Evolutionary conservation across 495 filamentous ascomycete species (phyloP).

Genomic region (Oleoguttula mirabilis): DNA sequence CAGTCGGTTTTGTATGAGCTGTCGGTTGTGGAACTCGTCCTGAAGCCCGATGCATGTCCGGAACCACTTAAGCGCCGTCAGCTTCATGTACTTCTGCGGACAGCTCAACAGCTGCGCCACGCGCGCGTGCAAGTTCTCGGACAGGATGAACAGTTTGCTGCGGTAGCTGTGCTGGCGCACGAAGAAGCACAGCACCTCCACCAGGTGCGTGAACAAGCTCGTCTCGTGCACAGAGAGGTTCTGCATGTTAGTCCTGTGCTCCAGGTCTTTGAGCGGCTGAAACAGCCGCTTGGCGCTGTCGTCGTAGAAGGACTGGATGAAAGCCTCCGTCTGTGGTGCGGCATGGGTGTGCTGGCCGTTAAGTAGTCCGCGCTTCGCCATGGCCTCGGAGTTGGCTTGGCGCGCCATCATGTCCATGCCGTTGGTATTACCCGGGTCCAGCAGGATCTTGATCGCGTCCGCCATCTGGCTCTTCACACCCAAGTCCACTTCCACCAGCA

Average conservation of each 20-base stretch:
- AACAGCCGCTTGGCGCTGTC: constrained; percentile 78
- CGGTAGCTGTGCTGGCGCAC: constrained; percentile 77
- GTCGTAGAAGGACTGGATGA: constrained; percentile 83
- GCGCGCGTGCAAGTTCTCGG: constrained; percentile 63
- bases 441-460: constrained; percentile 85
- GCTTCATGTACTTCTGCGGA: constrained; percentile 85
- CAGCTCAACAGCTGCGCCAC: constrained; percentile 73
- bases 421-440: constrained; percentile 59
- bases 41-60: constrained; percentile 73
- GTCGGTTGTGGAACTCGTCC: constrained; percentile 84
- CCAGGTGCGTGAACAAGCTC: constrained; percentile 75
- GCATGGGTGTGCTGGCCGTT: constrained; percentile 17
- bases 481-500: constrained; percentile 81
- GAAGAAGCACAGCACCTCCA: constrained; percentile 92
- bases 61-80: constrained; percentile 90
- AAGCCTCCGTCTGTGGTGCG: constrained; percentile 65
- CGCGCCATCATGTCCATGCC: constrained; percentile 43
- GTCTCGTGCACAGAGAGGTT: constrained; percentile 66
- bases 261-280: constrained; percentile 70
- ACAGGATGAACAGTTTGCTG: constrained; percentile 77
- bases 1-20: constrained; percentile 71
- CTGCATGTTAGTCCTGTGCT: constrained; percentile 47
- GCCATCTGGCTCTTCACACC: constrained; percentile 94
- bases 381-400: constrained; percentile 51
- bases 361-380: constrained; percentile 41